These are phyloP conservation scores for Tagetes erecta DNA, from an alignment of 129 eudicot genomes.

Conservation along the genomic window DNA sequence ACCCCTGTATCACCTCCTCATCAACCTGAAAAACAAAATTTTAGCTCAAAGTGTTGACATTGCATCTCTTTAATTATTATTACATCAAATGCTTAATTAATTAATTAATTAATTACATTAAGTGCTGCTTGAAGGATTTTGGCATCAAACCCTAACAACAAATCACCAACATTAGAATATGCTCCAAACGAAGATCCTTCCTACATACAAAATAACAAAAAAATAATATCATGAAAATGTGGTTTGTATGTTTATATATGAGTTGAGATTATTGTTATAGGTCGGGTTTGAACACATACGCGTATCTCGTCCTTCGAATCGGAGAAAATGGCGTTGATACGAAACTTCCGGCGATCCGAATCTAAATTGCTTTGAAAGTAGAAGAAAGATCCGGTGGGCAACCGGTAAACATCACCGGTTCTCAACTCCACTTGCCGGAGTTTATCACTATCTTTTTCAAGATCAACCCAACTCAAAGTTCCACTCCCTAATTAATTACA, in stretches of 20 bases:
- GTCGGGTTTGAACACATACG: conserved; percentile 29
- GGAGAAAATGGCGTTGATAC: conserved; percentile 69
- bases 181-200: conserved; percentile 53
- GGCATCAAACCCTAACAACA: conserved; percentile 71
- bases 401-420: conserved; percentile 67
- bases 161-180: conserved; percentile 62
- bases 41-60: neutral
- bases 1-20: conserved; percentile 51
- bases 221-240: neutral
- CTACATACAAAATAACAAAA: conserved; percentile 19
- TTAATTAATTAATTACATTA: conserved; percentile 29
- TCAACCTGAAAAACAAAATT: conserved; percentile 44
- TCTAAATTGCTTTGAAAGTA: conserved; percentile 69
- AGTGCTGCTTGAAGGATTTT: conserved; percentile 73
- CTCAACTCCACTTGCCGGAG: conserved; percentile 31
- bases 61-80: neutral
- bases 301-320: conserved; percentile 42
- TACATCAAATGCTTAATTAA: too few relatives aligned
- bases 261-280: too few relatives aligned
- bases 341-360: conserved; percentile 56
- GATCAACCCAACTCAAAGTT: conserved; percentile 49
- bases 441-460: conserved; percentile 33
- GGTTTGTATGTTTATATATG: neutral
- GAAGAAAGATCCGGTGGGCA: conserved; percentile 59
- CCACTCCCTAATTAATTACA: conserved; percentile 52